Percentiles rank a stretch among this genome's conserved stretches.
Evolutionary conservation across 768 basidiomycete species (phyloP).

Genomic region (Boletus huronensis): DNA sequence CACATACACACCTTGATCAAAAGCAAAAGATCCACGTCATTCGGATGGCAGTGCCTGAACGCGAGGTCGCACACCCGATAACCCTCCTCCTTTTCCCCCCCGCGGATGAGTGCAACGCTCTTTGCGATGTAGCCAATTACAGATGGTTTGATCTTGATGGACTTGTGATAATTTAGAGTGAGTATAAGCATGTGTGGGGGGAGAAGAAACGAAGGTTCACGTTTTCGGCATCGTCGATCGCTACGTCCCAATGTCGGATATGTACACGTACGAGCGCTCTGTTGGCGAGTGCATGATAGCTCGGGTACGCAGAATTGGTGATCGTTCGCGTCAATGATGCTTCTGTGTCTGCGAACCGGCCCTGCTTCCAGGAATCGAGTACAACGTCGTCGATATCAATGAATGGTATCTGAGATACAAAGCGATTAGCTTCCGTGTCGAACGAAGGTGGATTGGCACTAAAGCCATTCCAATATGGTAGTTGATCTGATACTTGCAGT

Average conservation of each 20-base stretch:
- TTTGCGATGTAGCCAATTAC: conserved; percentile 4
- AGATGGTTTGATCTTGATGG: background rate
- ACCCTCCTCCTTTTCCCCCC: background rate
- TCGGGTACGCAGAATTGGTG: fast-evolving
- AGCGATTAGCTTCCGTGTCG: too few species aligned
- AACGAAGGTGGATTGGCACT: background rate
- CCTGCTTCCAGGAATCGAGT: background rate
- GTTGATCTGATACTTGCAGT: background rate
- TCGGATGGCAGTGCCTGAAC: background rate
- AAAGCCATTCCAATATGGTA: too few species aligned
- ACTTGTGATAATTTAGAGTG: background rate
- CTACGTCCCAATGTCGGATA: conserved; percentile 1
- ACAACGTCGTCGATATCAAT: background rate
- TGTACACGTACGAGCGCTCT: conserved; percentile 4
- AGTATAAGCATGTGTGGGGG: background rate
- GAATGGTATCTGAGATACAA: background rate
- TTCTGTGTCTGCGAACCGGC: background rate
- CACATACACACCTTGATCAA: conserved; percentile 2
- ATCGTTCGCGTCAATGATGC: background rate
- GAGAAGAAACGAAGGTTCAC: background rate
- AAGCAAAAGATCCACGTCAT: background rate
- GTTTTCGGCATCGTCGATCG: conserved; percentile 1
- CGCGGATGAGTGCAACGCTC: background rate
- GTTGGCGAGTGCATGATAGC: background rate
- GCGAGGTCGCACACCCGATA: conserved; percentile 3